Percentiles rank a stretch among this genome's conserved stretches.
Conservation (phyloP, 192 early-diverging fungal genomes). For the Coemansia sp. region DNA sequence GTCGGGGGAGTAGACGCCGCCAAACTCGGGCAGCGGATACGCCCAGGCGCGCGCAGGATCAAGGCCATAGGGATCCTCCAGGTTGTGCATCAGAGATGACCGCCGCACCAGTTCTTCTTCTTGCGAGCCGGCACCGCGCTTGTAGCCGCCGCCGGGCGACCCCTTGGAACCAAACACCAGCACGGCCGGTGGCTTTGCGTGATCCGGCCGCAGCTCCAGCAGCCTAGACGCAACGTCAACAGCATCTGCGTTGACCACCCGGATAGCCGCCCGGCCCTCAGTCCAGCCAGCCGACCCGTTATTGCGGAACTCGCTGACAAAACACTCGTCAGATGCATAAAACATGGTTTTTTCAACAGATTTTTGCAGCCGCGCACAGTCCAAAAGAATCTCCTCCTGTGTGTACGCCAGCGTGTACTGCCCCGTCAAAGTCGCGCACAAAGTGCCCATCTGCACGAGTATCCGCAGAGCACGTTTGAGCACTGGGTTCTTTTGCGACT, state of each 20-base stretch:
- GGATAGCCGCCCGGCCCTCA: conserved; percentile 47
- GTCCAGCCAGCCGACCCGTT: conserved; percentile 54
- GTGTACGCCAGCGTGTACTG: conserved; percentile 47
- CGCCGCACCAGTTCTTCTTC: conserved; percentile 56
- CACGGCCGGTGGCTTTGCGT: conserved; percentile 42
- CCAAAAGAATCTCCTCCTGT: conserved; percentile 49
- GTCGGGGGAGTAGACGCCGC: conserved; percentile 56
- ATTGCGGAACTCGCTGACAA: conserved; percentile 53
- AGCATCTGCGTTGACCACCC: conserved; percentile 45
- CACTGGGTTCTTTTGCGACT: conserved; percentile 48
- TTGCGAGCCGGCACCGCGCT: conserved; percentile 50
- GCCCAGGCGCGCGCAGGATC: conserved; percentile 48
- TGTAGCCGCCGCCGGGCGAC: conserved; percentile 54
- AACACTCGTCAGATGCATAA: conserved; percentile 47
- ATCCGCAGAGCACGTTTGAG: conserved; percentile 51
- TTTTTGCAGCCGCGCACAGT: conserved; percentile 34
- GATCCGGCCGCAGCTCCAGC: conserved; percentile 45
- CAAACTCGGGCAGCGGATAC: conserved; percentile 56
- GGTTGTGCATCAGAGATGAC: conserved; percentile 48
- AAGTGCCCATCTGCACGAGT: conserved; percentile 53
- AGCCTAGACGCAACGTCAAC: conserved; percentile 43
- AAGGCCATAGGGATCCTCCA: conserved; percentile 50
- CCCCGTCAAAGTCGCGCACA: conserved; percentile 46
- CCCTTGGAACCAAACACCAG: conserved; percentile 53
- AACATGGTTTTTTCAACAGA: conserved; percentile 45